Percentiles rank a stretch among this genome's conserved stretches.
These are phyloP conservation scores for Centaurea solstitialis DNA, from an alignment of 129 eudicot species.

Conservation along the genomic window DNA sequence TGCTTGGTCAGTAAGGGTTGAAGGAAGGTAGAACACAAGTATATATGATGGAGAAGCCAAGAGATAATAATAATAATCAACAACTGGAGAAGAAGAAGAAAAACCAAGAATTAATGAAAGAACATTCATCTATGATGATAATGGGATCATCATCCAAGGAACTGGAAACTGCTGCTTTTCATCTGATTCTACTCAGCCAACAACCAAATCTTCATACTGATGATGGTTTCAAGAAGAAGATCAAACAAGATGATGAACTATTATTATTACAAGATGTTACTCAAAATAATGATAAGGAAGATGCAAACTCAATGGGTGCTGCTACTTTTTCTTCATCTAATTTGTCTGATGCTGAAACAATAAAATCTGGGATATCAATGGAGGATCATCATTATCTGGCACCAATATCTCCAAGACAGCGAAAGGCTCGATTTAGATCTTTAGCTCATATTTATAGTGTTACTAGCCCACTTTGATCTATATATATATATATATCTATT, in stretches of 20 bases:
- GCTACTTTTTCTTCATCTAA: background rate
- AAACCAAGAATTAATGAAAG: background rate
- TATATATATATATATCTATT: background rate
- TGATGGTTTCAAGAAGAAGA: background rate
- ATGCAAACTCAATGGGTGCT: constrained; percentile 4
- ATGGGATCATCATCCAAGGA: constrained; percentile 14
- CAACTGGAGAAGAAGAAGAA: background rate
- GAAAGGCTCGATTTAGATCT: constrained; percentile 6
- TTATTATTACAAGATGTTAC: background rate
- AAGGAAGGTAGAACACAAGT: background rate
- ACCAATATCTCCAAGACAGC: background rate
- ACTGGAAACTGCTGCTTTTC: constrained; percentile 32
- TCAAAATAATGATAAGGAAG: background rate
- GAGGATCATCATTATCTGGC: background rate
- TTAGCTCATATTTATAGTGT: constrained; percentile 20
- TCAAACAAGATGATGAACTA: constrained; percentile 5
- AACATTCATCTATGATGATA: background rate
- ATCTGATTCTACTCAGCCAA: constrained; percentile 31
- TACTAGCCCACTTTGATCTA: constrained; percentile 7
- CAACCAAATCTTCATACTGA: background rate
- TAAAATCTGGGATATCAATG: constrained; percentile 13
- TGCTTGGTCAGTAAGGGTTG: too few species aligned
- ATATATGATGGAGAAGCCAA: background rate
- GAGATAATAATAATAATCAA: background rate
- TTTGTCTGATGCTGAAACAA: background rate